phyloP scores from a whole-genome alignment of 1,284 basidiomycete species.

The Trametes polyzona region DNA sequence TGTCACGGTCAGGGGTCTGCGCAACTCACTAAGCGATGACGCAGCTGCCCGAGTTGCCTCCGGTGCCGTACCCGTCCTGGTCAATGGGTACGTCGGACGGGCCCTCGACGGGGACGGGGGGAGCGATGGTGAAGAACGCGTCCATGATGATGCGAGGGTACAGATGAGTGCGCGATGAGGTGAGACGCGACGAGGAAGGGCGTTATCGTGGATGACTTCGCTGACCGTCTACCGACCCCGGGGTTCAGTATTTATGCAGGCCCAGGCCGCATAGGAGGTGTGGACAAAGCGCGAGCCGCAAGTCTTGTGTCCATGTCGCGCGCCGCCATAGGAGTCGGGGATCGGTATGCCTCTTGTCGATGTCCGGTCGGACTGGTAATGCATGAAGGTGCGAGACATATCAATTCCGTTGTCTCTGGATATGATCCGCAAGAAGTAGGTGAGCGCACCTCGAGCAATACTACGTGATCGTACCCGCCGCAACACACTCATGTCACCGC shows the following conservation, averaged over 20 bases:
- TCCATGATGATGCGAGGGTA: conserved; percentile 20
- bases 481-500: neutral
- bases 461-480: neutral
- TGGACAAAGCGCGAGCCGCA: neutral
- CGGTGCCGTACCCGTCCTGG: conserved; percentile 8
- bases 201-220: neutral
- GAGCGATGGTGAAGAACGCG: conserved; percentile 27
- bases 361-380: neutral
- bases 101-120: conserved; percentile 24
- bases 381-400: too few relatives aligned
- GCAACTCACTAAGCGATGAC: too few relatives aligned
- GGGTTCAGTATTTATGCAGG: neutral
- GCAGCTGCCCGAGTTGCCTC: conserved; percentile 12
- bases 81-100: conserved; percentile 23
- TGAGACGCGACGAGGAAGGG: neutral
- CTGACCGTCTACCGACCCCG: neutral
- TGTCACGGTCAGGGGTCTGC: too few relatives aligned
- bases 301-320: neutral
- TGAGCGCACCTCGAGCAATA: too few relatives aligned
- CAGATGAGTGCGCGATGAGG: neutral
- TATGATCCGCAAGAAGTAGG: too few relatives aligned
- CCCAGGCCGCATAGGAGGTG: neutral
- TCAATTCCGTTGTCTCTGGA: neutral
- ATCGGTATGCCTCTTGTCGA: neutral
- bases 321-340: neutral